These are phyloP conservation scores for Wickerhamomyces ciferrii DNA, from an alignment of 805 yeast genomes.

Conservation along the genomic window DNA sequence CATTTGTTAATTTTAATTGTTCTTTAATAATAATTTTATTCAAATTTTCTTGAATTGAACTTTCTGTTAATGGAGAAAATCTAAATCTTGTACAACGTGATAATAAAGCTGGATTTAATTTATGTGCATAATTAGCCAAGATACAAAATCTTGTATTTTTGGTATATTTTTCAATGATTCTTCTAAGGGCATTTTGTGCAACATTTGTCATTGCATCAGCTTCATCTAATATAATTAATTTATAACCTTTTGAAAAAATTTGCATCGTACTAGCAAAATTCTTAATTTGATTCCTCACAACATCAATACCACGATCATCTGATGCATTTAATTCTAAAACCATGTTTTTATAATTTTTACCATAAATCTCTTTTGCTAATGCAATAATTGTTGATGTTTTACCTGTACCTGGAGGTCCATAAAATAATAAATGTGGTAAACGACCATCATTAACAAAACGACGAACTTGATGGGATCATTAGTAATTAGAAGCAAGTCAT, in stretches of 20 bases:
- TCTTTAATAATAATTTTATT: conserved; percentile 68
- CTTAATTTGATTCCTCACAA: conserved; percentile 96
- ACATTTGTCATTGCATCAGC: conserved; percentile 93
- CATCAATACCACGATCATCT: conserved; percentile 97
- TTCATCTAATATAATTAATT: conserved; percentile 88
- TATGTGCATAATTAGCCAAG: conserved; percentile 93
- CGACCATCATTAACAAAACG: conserved; percentile 79
- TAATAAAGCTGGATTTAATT: conserved; percentile 87
- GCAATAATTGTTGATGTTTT: conserved; percentile 88
- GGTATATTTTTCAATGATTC: conserved; percentile 85
- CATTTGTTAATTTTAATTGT: conserved; percentile 46
- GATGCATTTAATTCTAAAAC: conserved; percentile 94
- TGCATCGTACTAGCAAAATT: conserved; percentile 95
- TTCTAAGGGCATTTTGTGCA: conserved; percentile 77
- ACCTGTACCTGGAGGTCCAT: conserved; percentile 96
- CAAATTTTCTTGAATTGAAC: conserved; percentile 66
- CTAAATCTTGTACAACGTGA: conserved; percentile 95
- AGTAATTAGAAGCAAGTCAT: not conserved
- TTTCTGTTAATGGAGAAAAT: conserved; percentile 72
- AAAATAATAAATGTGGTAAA: conserved; percentile 87
- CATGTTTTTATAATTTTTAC: conserved; percentile 77
- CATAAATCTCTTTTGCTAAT: conserved; percentile 81
- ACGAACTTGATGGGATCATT: conserved; percentile 36
- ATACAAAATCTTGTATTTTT: conserved; percentile 94
- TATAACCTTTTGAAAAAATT: conserved; percentile 81